Evolutionary conservation across 1,284 basidiomycete species (phyloP).

Genomic region (Rhodotorula glutinis): DNA sequence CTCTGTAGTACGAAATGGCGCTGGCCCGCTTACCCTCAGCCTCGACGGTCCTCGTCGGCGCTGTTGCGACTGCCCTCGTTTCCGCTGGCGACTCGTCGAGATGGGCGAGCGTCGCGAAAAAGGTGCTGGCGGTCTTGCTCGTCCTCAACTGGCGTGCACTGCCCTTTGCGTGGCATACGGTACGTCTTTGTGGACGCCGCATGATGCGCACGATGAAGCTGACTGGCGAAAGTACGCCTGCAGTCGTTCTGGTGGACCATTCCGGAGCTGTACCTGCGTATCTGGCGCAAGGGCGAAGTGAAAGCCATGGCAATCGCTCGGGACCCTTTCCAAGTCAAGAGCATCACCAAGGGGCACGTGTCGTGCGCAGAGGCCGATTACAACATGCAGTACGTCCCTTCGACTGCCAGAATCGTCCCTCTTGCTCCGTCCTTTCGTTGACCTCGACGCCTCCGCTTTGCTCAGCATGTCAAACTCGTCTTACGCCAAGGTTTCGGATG

Average conservation of each 20-base stretch:
- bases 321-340: constrained; percentile 23
- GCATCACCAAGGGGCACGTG: constrained; percentile 20
- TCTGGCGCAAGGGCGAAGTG: constrained; percentile 22
- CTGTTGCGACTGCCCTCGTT: background rate
- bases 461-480: constrained; percentile 35
- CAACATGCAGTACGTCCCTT: constrained; percentile 34
- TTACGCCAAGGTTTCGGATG: constrained; percentile 27
- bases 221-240: background rate
- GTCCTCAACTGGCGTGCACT: constrained; percentile 30
- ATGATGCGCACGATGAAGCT: background rate
- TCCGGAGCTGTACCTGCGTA: constrained; percentile 17
- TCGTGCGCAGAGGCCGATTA: constrained; percentile 23
- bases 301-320: constrained; percentile 25
- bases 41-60: constrained; percentile 9
- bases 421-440: too few species aligned
- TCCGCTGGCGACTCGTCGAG: background rate
- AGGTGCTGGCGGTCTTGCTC: constrained; percentile 17
- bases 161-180: constrained; percentile 32
- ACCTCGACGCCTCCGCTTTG: background rate
- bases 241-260: constrained; percentile 16
- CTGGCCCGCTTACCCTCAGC: constrained; percentile 14
- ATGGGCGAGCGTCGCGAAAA: constrained; percentile 13
- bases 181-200: background rate
- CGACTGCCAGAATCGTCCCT: too few species aligned
- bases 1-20: background rate